A percentile compares a stretch with the other conserved stretches of the same genome.
Conservation (phyloP, 148 eudicot genomes). For the Fallopia convolvulus region DNA sequence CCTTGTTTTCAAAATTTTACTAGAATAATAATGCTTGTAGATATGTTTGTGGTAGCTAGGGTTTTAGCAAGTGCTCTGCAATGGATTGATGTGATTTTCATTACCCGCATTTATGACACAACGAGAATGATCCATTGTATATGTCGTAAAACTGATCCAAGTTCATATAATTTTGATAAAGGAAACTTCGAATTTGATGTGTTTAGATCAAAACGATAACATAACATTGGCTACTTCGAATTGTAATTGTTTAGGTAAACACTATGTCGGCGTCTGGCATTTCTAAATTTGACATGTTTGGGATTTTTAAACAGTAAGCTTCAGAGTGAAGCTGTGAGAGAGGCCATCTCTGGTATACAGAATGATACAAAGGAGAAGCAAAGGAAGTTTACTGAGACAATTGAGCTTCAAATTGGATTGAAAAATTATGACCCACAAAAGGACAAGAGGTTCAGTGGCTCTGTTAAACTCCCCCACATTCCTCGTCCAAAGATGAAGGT, state of each 20-base stretch:
- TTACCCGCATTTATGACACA: not conserved
- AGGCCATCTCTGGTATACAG: slow-evolving; percentile 6
- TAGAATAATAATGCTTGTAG: not conserved
- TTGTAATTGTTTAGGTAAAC: not conserved
- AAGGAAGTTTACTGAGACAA: slow-evolving; percentile 11
- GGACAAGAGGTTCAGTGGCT: slow-evolving; percentile 12
- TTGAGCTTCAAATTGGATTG: slow-evolving; percentile 12
- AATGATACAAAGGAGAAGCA: slow-evolving; percentile 7
- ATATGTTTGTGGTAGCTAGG: not conserved
- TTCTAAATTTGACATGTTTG: not conserved
- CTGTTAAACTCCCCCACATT: slow-evolving; percentile 7
- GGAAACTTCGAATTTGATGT: not conserved
- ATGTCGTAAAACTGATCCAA: not conserved
- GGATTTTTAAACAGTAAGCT: not conserved
- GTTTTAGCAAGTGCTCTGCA: not conserved
- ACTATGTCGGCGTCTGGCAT: not conserved
- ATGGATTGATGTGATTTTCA: not conserved
- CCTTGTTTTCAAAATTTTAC: not conserved
- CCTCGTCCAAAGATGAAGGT: slow-evolving; percentile 7
- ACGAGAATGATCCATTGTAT: not conserved
- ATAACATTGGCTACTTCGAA: not conserved
- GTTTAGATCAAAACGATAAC: not conserved
- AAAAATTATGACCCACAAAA: slow-evolving; percentile 10
- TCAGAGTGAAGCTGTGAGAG: slow-evolving; percentile 12
- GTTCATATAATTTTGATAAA: not conserved